Conservation (phyloP, 2,329 filamentous ascomycete genomes). For the Cytospora piceae region DNA sequence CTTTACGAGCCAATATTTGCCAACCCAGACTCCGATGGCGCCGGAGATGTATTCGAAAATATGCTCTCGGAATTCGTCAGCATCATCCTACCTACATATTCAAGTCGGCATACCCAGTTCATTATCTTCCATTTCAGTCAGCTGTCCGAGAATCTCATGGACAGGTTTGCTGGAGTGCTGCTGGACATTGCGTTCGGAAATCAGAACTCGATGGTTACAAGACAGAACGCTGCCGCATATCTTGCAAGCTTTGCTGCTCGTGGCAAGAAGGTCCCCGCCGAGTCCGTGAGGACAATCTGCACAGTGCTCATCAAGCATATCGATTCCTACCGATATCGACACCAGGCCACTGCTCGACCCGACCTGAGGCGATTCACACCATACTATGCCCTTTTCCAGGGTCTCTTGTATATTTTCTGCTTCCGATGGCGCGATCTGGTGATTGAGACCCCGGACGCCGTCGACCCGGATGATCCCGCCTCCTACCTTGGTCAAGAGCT, state of each 20-base stretch:
- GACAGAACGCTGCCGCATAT: constrained; percentile 87
- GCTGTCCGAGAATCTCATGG: constrained; percentile 74
- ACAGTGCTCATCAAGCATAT: constrained; percentile 77
- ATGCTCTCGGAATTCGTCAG: constrained; percentile 84
- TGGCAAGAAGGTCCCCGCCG: constrained; percentile 76
- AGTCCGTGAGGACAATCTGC: constrained; percentile 82
- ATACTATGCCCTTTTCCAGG: constrained; percentile 89
- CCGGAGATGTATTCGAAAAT: constrained; percentile 74
- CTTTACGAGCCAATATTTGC: constrained; percentile 77
- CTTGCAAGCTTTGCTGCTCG: constrained; percentile 93
- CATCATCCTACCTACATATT: constrained; percentile 87
- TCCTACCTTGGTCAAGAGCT: constrained; percentile 72
- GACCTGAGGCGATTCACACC: constrained; percentile 82
- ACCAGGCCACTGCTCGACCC: constrained; percentile 76
- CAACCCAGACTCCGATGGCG: constrained; percentile 68
- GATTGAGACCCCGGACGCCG: constrained; percentile 60
- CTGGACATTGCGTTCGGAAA: constrained; percentile 72
- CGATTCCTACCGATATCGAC: constrained; percentile 71
- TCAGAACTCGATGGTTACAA: constrained; percentile 71
- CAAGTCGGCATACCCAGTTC: constrained; percentile 52
- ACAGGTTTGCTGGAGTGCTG: constrained; percentile 80
- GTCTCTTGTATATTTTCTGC: constrained; percentile 92
- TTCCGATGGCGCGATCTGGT: constrained; percentile 96
- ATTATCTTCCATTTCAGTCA: constrained; percentile 96
- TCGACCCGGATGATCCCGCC: constrained; percentile 64